Conservation (phyloP, 495 filamentous ascomycete genomes). For the Mytilinidion resinicola region DNA sequence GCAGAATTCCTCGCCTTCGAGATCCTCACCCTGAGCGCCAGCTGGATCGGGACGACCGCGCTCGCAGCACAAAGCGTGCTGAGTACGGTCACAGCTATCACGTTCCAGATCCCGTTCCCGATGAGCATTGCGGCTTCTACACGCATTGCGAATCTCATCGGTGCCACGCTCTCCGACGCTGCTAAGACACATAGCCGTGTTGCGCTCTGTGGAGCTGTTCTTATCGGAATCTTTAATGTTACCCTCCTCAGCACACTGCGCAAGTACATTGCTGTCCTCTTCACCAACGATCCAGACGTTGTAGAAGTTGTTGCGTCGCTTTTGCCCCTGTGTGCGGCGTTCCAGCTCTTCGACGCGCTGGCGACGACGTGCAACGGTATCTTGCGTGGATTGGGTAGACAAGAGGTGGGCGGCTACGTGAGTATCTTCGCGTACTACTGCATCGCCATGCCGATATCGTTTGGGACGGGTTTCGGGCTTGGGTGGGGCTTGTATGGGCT, state of each 20-base stretch:
- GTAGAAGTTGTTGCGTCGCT: conserved; percentile 63
- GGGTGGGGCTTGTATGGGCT: conserved; percentile 69
- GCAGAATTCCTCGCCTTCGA: conserved; percentile 73
- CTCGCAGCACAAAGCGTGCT: conserved; percentile 64
- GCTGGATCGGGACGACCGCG: conserved; percentile 42
- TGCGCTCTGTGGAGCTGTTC: conserved; percentile 52
- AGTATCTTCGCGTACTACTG: conserved; percentile 80
- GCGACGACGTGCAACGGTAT: conserved; percentile 75
- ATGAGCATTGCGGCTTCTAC: conserved; percentile 37
- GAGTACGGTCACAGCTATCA: conserved; percentile 39
- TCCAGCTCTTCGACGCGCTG: conserved; percentile 82
- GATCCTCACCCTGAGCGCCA: conserved; percentile 48
- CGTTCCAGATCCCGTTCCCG: conserved; percentile 39
- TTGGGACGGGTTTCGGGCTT: conserved; percentile 65
- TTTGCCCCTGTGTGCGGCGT: conserved; percentile 73
- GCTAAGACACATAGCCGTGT: conserved; percentile 37
- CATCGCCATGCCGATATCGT: conserved; percentile 77
- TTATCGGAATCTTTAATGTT: conserved; percentile 73
- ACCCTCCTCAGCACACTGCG: conserved; percentile 57
- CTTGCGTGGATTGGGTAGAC: conserved; percentile 74
- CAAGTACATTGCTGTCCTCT: conserved; percentile 65
- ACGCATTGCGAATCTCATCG: conserved; percentile 40
- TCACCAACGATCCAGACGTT: conserved; percentile 75
- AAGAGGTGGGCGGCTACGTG: conserved; percentile 83
- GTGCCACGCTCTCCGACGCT: conserved; percentile 32